These are phyloP conservation scores for Nakaseomyces glabratus DNA, from an alignment of 1,139 yeast genomes.

Conservation along the genomic window DNA sequence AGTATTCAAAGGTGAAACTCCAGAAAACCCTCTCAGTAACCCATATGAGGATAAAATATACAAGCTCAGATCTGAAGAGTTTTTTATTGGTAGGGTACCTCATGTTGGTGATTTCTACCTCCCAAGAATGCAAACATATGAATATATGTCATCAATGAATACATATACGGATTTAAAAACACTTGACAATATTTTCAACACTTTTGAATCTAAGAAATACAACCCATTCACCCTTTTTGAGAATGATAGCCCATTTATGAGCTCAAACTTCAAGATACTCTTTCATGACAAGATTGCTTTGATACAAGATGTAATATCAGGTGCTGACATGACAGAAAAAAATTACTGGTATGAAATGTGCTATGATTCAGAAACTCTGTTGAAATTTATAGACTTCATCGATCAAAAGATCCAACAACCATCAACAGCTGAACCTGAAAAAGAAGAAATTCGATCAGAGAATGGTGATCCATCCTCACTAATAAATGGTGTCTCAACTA, in stretches of 20 bases:
- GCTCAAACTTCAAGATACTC: conserved; percentile 25
- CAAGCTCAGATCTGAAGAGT: conserved; percentile 27
- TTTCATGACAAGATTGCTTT: conserved; percentile 28
- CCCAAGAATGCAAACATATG: conserved; percentile 28
- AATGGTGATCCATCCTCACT: neutral
- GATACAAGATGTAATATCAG: conserved; percentile 21
- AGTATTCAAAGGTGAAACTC: conserved; percentile 25
- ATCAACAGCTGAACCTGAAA: conserved; percentile 10
- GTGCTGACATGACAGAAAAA: conserved; percentile 13
- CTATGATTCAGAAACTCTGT: conserved; percentile 21
- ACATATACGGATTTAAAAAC: conserved; percentile 24
- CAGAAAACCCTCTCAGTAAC: conserved; percentile 25
- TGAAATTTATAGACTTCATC: conserved; percentile 23
- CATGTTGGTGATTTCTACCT: conserved; percentile 30
- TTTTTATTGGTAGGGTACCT: conserved; percentile 29
- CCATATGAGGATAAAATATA: conserved; percentile 29
- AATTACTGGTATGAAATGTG: conserved; percentile 31
- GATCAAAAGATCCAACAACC: conserved; percentile 20
- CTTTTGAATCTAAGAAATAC: conserved; percentile 21
- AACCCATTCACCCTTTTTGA: conserved; percentile 25
- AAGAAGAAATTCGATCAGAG: neutral
- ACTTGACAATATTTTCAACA: conserved; percentile 16
- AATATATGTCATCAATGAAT: conserved; percentile 15
- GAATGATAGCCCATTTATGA: conserved; percentile 26
- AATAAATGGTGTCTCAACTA: neutral